These are phyloP conservation scores for Fraxinus americana DNA, from an alignment of 257 asterid species.

Conservation along the genomic window DNA sequence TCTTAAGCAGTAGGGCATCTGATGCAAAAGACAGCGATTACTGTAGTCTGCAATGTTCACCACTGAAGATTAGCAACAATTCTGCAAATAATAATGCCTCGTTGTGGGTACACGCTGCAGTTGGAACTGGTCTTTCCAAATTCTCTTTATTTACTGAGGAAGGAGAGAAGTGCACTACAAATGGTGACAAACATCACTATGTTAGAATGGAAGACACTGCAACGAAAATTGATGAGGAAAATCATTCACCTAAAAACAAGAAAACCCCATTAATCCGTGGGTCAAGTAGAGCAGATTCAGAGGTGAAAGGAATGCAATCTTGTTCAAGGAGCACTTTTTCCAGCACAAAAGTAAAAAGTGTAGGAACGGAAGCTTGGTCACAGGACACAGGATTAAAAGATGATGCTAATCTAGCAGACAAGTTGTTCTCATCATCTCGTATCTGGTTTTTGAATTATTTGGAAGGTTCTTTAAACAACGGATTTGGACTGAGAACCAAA, in stretches of 20 bases:
- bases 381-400: slow-evolving; percentile 53
- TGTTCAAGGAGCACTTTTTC: slow-evolving; percentile 31
- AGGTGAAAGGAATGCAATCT: slow-evolving; percentile 30
- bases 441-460: slow-evolving; percentile 76
- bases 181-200: slow-evolving; percentile 43
- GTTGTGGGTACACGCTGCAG: slow-evolving; percentile 88
- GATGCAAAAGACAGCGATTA: slow-evolving; percentile 29
- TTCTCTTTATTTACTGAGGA: slow-evolving; percentile 60
- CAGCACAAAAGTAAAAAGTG: slow-evolving; percentile 29
- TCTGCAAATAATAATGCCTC: slow-evolving; percentile 50
- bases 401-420: slow-evolving; percentile 58
- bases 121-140: slow-evolving; percentile 63
- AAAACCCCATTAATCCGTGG: slow-evolving; percentile 31
- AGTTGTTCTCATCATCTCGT: slow-evolving; percentile 53
- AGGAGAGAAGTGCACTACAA: slow-evolving; percentile 38
- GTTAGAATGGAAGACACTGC: slow-evolving; percentile 48
- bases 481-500: slow-evolving; percentile 40
- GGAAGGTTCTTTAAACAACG: slow-evolving; percentile 51
- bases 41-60: slow-evolving; percentile 16
- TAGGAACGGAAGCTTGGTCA: slow-evolving; percentile 31
- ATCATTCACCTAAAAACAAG: slow-evolving; percentile 34
- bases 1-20: slow-evolving; percentile 33
- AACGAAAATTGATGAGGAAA: slow-evolving; percentile 35
- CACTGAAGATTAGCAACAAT: slow-evolving; percentile 24
- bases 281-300: slow-evolving; percentile 27